These are phyloP conservation scores for Rhodotorula babjevae DNA, from an alignment of 768 basidiomycete species.

Conservation along the genomic window DNA sequence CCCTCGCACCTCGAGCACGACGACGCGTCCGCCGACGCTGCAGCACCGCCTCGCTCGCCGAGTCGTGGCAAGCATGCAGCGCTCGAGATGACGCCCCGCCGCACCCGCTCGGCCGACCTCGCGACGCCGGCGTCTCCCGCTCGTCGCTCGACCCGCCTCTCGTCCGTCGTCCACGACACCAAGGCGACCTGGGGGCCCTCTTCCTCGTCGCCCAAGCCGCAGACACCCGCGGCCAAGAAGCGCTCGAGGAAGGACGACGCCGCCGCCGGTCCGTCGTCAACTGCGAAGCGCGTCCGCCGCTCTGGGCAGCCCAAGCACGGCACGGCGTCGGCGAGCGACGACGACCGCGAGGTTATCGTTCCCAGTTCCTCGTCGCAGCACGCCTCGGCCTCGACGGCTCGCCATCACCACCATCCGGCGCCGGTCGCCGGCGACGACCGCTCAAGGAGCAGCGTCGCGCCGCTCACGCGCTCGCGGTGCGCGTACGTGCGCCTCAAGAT, in stretches of 20 bases:
- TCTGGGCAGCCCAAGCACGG: neutral
- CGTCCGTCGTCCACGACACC: neutral
- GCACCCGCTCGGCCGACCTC: neutral
- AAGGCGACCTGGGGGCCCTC: neutral
- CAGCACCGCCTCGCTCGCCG: neutral
- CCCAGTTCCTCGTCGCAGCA: too few relatives aligned
- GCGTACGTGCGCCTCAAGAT: conserved; percentile 4
- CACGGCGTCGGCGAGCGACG: neutral
- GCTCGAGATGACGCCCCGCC: neutral
- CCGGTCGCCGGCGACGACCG: neutral
- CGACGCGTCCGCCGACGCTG: neutral
- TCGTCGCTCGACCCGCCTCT: neutral
- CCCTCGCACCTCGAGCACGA: neutral
- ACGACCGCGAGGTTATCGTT: neutral
- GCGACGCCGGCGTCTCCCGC: too few relatives aligned
- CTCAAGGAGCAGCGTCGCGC: neutral
- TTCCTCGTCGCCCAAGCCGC: neutral
- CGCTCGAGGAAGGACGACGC: neutral
- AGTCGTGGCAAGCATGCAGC: neutral
- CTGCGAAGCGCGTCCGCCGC: neutral
- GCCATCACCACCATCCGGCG: neutral
- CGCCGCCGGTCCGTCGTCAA: neutral
- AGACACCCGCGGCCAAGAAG: neutral
- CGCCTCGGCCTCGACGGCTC: too few relatives aligned
- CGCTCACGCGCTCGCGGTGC: conserved; percentile 22